Evolutionary conservation across 768 basidiomycete species (phyloP), one percentile per base, ranked within the genome.

Genomic region (Podaxis sp.): DNA sequence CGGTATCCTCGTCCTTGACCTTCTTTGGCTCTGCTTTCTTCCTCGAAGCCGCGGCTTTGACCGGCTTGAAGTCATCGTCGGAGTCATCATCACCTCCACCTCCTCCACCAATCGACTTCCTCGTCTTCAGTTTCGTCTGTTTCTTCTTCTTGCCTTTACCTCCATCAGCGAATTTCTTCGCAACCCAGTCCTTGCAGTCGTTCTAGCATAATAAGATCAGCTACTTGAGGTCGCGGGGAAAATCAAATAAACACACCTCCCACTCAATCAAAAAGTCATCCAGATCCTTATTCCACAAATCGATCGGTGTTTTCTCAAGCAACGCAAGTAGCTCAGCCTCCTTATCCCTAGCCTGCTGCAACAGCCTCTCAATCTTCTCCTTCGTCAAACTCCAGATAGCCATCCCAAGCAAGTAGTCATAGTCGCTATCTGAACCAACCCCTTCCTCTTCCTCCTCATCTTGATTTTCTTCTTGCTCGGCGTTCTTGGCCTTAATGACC

Each of bases 321-420:
- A 98, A 80, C 3, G 70, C 77, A 24, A 94, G 78, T 25, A 98
- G 80, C 72, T 98, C 95, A 2, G 72, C 69, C 74, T 96, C 93
- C 74, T 96, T 96, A 64, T 87, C 87, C 41, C 82, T 83, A 0
- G 91, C 88, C 79, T 94, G 93, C 67, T 84, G 81, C 51, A 85
- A 79, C 4, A 99, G 82, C 76, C 85, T 95, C 64, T 89, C 91
- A 67, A 97, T 95, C 92, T 90, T 96, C 76, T 98, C 96, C 68
- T 84, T 88, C 0, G 96, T 99, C 79, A 99, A 78, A 76, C 90
- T 96, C 81, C 86, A 95, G 70, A 99, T 96, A 1, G 94, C 79
- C 96, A 99, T 98, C 15, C 93, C 87, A 63, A 99, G 78, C 56
- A 99, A 76, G 75, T 99, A 98, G 71, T 99, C 96, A 71, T 81